A percentile compares a stretch with the other conserved stretches of the same genome.
Evolutionary conservation across 257 asterid genomes (phyloP).

Genomic region (Dorcoceras hygrometricum): DNA sequence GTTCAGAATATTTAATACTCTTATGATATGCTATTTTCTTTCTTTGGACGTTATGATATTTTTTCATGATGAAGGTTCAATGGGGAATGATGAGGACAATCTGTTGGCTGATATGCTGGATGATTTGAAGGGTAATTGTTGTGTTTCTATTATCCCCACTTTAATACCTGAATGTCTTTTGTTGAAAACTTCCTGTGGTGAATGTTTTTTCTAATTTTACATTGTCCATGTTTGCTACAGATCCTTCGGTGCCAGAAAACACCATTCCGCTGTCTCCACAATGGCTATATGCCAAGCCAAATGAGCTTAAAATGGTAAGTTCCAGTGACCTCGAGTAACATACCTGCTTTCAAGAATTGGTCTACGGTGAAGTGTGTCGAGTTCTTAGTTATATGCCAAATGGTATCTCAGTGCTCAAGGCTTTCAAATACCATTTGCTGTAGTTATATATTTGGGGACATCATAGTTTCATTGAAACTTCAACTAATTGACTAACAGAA

Average conservation of each 20-base stretch:
- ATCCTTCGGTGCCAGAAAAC: slow-evolving; percentile 70
- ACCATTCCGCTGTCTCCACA: slow-evolving; percentile 93
- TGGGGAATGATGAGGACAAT: slow-evolving; percentile 78
- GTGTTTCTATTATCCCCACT: slow-evolving; percentile 13
- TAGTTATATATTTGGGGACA: background rate
- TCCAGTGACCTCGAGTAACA: slow-evolving; percentile 4
- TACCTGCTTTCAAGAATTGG: slow-evolving; percentile 3
- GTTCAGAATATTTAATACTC: no score
- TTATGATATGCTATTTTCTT: background rate
- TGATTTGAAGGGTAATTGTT: slow-evolving; percentile 66
- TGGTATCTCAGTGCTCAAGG: slow-evolving; percentile 4
- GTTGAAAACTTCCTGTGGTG: background rate
- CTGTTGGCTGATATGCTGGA: slow-evolving; percentile 57
- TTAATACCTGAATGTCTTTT: background rate
- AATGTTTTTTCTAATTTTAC: no score
- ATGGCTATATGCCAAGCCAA: slow-evolving; percentile 88
- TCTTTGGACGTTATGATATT: background rate
- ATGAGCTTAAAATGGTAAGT: slow-evolving; percentile 69
- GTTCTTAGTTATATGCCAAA: slow-evolving; percentile 7
- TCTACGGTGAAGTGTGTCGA: background rate
- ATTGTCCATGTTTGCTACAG: slow-evolving; percentile 41
- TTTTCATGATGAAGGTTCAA: slow-evolving; percentile 31
- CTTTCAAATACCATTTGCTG: background rate
- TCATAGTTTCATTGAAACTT: background rate
- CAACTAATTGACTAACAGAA: slow-evolving; percentile 7